These are phyloP conservation scores for Abrus precatorius DNA, from an alignment of 306 rosid genomes.

Conservation along the genomic window DNA sequence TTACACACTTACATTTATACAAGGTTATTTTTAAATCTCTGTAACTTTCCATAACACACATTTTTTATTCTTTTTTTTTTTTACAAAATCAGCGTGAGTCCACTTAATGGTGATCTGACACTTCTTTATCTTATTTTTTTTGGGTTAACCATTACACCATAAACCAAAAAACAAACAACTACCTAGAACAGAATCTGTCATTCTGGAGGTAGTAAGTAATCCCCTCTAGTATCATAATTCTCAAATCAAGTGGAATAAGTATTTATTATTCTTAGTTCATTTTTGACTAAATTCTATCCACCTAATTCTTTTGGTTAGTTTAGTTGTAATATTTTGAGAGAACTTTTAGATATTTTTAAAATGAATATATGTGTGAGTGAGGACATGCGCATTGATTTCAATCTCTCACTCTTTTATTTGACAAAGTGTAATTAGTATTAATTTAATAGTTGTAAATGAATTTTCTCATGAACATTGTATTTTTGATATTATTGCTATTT, in stretches of 20 bases:
- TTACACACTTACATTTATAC: too few relatives aligned
- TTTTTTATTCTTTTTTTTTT: too few relatives aligned
- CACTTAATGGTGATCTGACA: too few relatives aligned
- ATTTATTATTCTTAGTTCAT: background rate
- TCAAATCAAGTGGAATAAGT: background rate
- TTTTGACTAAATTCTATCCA: background rate
- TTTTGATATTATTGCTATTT: background rate
- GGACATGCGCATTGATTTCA: too few relatives aligned
- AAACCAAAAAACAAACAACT: background rate
- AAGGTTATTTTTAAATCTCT: too few relatives aligned
- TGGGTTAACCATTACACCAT: background rate
- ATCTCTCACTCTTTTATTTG: too few relatives aligned
- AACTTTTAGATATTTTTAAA: background rate
- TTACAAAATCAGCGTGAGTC: too few relatives aligned
- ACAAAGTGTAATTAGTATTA: background rate
- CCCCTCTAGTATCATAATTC: background rate
- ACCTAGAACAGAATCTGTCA: background rate
- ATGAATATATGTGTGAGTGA: too few relatives aligned
- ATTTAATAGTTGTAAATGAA: background rate
- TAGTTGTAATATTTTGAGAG: background rate
- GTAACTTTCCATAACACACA: too few relatives aligned
- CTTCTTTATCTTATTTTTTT: background rate
- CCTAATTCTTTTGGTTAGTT: background rate
- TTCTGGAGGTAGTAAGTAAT: background rate
- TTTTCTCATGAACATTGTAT: background rate